These are phyloP conservation scores for Clathrospora elynae DNA, from an alignment of 2,329 filamentous ascomycete genomes.

Conservation along the genomic window DNA sequence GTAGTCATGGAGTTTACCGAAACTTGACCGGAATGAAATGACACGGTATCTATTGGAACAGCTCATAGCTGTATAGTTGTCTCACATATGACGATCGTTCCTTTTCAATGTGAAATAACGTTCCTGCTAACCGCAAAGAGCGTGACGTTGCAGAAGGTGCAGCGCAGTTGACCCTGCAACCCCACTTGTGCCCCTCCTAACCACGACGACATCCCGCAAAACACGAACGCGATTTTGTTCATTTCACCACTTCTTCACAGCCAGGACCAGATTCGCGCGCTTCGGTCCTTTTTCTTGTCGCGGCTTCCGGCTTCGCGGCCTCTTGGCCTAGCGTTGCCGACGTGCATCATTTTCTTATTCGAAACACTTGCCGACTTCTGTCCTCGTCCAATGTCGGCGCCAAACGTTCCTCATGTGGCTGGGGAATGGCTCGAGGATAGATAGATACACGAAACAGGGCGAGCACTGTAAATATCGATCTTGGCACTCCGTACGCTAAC, in stretches of 20 bases:
- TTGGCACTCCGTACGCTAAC: constrained; percentile 9
- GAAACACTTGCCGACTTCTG: constrained; percentile 20
- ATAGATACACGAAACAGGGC: constrained; percentile 18
- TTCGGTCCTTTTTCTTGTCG: constrained; percentile 22
- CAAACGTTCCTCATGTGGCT: constrained; percentile 22
- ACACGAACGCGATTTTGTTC: constrained; percentile 17
- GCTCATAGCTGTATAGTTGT: constrained; percentile 24
- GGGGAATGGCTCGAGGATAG: constrained; percentile 9
- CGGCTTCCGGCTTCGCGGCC: constrained; percentile 32
- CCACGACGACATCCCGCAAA: constrained; percentile 5
- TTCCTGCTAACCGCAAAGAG: constrained; percentile 22
- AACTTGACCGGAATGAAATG: constrained; percentile 16
- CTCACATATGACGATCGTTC: constrained; percentile 26
- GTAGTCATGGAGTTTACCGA: too few species aligned
- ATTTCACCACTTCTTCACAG: constrained; percentile 6
- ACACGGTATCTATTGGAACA: constrained; percentile 13
- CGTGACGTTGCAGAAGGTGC: constrained; percentile 17
- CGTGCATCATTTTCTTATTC: constrained; percentile 19
- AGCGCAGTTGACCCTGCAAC: constrained; percentile 17
- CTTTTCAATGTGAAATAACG: constrained; percentile 19
- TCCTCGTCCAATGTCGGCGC: constrained; percentile 29
- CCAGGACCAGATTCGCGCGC: constrained; percentile 6
- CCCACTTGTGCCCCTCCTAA: constrained; percentile 12
- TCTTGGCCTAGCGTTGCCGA: constrained; percentile 29
- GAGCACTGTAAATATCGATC: constrained; percentile 5